These are phyloP conservation scores for Diversispora epigaea DNA, from an alignment of 192 early-diverging fungal species.

Conservation along the genomic window DNA sequence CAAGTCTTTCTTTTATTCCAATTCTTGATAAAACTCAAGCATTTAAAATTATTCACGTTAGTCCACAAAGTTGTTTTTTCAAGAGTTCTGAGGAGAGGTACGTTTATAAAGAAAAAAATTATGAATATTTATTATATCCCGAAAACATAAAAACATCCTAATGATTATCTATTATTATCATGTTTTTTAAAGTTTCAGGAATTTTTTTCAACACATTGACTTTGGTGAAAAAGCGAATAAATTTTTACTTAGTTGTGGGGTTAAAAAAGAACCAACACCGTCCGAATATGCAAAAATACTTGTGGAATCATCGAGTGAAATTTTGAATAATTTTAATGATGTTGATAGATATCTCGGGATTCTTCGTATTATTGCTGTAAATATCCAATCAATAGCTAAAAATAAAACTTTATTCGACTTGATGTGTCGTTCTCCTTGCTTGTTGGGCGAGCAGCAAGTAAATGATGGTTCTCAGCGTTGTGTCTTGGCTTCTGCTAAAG, in stretches of 20 bases:
- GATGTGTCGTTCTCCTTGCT: constrained; percentile 63
- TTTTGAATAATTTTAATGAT: constrained; percentile 52
- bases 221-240: constrained; percentile 72
- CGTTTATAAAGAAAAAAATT: background rate
- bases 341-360: constrained; percentile 66
- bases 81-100: background rate
- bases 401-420: constrained; percentile 48
- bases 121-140: too few species aligned
- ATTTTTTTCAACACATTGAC: constrained; percentile 61
- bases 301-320: constrained; percentile 54
- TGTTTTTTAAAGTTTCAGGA: constrained; percentile 43
- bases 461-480: constrained; percentile 53
- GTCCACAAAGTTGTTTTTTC: constrained; percentile 16
- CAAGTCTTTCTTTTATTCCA: constrained; percentile 66
- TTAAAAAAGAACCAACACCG: constrained; percentile 75
- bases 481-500: constrained; percentile 61
- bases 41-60: background rate
- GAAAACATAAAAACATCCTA: too few species aligned
- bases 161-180: too few species aligned
- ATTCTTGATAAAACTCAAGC: constrained; percentile 22
- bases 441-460: constrained; percentile 74
- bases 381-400: constrained; percentile 51
- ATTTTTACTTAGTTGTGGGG: constrained; percentile 82
- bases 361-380: constrained; percentile 71
- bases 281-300: constrained; percentile 68